These are phyloP conservation scores for Plasmodium falciparum DNA, from an alignment of 169 alveolate genomes.

Conservation along the genomic window DNA sequence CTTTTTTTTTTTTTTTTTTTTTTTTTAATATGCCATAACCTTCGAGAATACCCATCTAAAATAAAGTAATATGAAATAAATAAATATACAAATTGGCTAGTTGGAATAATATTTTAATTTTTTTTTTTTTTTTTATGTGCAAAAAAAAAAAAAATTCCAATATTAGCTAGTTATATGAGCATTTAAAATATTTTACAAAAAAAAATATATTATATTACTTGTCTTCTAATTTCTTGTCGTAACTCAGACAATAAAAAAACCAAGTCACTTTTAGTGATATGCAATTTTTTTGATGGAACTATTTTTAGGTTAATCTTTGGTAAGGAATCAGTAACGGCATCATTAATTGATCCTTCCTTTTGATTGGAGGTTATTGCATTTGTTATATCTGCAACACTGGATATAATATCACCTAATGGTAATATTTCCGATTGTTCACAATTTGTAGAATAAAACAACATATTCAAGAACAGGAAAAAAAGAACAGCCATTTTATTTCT, in stretches of 20 bases:
- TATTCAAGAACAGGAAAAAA: constrained; percentile 3
- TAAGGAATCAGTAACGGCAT: constrained; percentile 14
- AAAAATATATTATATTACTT: constrained; percentile 7
- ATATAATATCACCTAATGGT: constrained; percentile 69
- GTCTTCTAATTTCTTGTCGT: constrained; percentile 72
- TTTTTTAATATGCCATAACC: constrained; percentile 23
- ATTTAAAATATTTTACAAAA: constrained; percentile 3
- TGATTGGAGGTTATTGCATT: constrained; percentile 23
- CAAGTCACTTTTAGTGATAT: constrained; percentile 63
- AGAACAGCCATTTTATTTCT: constrained; percentile 12
- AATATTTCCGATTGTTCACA: constrained; percentile 61
- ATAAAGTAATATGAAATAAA: not conserved
- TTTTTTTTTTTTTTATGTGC: too few relatives aligned
- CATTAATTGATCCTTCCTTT: constrained; percentile 11
- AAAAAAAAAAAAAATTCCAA: not conserved
- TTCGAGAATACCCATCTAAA: constrained; percentile 45
- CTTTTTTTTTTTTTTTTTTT: constrained; percentile 2
- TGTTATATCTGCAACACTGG: constrained; percentile 63
- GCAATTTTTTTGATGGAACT: constrained; percentile 68
- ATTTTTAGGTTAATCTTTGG: constrained; percentile 57
- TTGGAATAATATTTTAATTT: not conserved
- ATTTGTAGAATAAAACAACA: constrained; percentile 2
- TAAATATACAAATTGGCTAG: not conserved
- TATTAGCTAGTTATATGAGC: not conserved
- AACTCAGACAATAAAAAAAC: constrained; percentile 53